Base-by-base conservation (phyloP, 2,329 filamentous ascomycete species). In the Aspergillus candidus region DNA sequence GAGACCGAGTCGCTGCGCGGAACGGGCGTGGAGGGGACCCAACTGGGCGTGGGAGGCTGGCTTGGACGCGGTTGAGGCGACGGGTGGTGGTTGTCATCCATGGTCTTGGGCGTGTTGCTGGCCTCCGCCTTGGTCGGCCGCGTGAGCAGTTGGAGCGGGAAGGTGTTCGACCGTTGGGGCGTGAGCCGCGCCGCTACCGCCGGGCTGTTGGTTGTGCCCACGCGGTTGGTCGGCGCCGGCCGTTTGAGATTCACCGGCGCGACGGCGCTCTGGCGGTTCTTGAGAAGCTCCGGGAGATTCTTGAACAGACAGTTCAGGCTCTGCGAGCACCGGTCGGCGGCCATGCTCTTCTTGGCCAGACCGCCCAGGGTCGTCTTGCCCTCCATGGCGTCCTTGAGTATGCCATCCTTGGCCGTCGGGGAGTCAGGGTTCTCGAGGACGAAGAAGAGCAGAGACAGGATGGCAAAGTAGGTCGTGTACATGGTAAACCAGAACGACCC, bases 291-390 rank as follows among this genome's bases (percentile, higher is more conserved):
- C 1, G 90, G 88, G 1, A 97, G 69, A 59, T 89, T 81, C 48
- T 93, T 86, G 62, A 97, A 96, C 6, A 96, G 75, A 38, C 76
- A 75, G 61, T 82, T 79, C 22, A 98, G 74, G 33, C 87, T 84
- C 36, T 75, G 76, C 1, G 86, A 88, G 58, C 94, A 93, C 49
- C 88, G 77, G 61, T 96, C 88, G 3, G 93, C 93, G 31, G 90
- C 89, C 74, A 94, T 77, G 60, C 89, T 96, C 57, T 85, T 84
- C 56, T 86, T 82, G 3, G 89, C 85, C 46, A 97, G 75, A 12
- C 81, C 82, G 40, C 82, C 80, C 48, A 97, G 78, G 50, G 90
- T 87, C 51, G 91, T 84, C 59, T 86, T 86, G 13, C 91, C 93
- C 50, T 88, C 85, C 48, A 82, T 77, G 0, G 90, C 91, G 67